Base-by-base conservation (phyloP, 805 yeast species). In the Yarrowia keelungensis region DNA sequence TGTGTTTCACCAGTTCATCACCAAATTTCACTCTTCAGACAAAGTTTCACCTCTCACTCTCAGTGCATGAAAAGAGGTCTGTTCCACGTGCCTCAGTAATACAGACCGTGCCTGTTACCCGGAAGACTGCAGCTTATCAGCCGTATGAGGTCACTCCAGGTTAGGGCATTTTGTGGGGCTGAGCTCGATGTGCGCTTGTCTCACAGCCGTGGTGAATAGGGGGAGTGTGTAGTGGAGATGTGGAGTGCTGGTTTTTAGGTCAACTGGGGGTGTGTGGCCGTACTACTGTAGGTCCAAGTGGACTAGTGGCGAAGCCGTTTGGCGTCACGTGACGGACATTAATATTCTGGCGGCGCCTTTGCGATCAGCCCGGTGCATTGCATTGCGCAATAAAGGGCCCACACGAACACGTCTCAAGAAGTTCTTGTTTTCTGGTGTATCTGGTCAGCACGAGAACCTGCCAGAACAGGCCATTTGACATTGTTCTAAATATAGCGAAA, bases 91-190 rank as follows among this genome's bases (percentile, higher is more conserved):
- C 45, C 59, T 15, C 14, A 47, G 39, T 49, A 49, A 49, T 50
- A 53, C 59, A 53, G 59, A 39, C 36, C 19, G 59, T 22, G 45
- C 8, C 43, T 11, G 59, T 53, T 53, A 53, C 59, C 59, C 59
- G 59, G 59, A 9, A 12, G 59, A 14, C 22, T 8, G 26, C 16
- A 19, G 35, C 45, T 53, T 53, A 53, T 53, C 59, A 53, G 59
- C 59, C 59, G 59, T 53, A 22, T 53, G 45, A 22, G 19, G 45
- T 11, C 32, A n/a, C 22, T 3, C 2, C 15, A 10, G 56, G 42
- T 53, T 38, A 38, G 58, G 58, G 58, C 58, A 12, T 53, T 38
- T 53, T 53, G 58, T 53, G 58, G 58, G 58, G 58, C 58, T 53
- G 58, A 53, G 58, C 43, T 16, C 10, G 32, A 51, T 16, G n/a